These are phyloP conservation scores for Stenogyne calaminthoides DNA, from an alignment of 305 asterid species.

Conservation along the genomic window DNA sequence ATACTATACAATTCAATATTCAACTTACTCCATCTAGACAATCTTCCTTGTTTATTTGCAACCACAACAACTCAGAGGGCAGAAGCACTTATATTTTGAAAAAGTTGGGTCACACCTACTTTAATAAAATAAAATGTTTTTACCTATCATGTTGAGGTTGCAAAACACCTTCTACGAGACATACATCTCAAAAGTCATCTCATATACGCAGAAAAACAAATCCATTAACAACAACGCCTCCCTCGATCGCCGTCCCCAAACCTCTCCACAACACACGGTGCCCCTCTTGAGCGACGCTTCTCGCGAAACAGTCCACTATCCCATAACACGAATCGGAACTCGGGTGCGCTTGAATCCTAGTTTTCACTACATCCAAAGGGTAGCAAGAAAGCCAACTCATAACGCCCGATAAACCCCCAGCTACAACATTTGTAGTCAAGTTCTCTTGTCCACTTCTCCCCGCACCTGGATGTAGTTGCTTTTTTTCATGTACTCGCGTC, in stretches of 20 bases:
- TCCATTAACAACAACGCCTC: constrained; percentile 84
- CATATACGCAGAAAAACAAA: constrained; percentile 75
- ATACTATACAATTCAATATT: background rate
- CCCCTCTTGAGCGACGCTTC: constrained; percentile 60
- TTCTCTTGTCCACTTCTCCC: constrained; percentile 53
- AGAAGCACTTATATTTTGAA: too few species aligned
- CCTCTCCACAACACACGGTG: constrained; percentile 71
- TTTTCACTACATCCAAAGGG: constrained; percentile 75
- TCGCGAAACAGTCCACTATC: constrained; percentile 55
- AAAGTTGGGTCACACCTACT: too few species aligned
- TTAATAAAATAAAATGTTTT: too few species aligned
- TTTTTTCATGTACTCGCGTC: constrained; percentile 64
- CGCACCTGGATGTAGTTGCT: constrained; percentile 73
- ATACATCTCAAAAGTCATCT: constrained; percentile 61
- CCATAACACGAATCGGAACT: constrained; percentile 42
- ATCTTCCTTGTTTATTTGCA: too few species aligned
- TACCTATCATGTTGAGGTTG: too few species aligned
- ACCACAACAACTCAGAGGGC: too few species aligned
- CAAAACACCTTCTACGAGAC: background rate
- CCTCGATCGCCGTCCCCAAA: constrained; percentile 57
- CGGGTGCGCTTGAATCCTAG: constrained; percentile 67
- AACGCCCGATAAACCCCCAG: constrained; percentile 83
- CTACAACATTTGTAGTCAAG: constrained; percentile 59
- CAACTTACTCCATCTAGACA: too few species aligned
- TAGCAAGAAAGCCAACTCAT: constrained; percentile 82